A percentile compares a stretch with the other conserved stretches of the same genome.
phyloP scores from a whole-genome alignment of 2,329 filamentous ascomycete species.

The Alternaria dauci region DNA sequence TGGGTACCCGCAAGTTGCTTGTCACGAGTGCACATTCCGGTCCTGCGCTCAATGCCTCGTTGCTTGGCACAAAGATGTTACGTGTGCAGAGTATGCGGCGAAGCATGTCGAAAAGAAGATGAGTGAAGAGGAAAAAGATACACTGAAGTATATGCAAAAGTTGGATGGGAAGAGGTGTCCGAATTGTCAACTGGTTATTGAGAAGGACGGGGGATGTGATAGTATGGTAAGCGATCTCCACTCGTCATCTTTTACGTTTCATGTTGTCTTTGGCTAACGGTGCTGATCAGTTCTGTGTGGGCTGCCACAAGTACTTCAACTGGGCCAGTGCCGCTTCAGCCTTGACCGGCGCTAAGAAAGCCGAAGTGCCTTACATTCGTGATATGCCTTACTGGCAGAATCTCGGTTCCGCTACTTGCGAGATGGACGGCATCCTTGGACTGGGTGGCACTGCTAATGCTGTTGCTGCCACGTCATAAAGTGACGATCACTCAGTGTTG shows the following conservation, averaged over 20 bases:
- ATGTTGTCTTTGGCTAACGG: not conserved
- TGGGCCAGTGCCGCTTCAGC: constrained; percentile 36
- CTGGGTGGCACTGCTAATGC: not conserved
- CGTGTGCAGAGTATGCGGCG: constrained; percentile 34
- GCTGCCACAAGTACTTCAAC: constrained; percentile 38
- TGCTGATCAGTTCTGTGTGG: constrained; percentile 19
- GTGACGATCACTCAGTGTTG: not conserved
- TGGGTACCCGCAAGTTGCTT: constrained; percentile 40
- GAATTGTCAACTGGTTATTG: constrained; percentile 42
- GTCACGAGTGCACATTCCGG: constrained; percentile 27
- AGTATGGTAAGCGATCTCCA: constrained; percentile 20
- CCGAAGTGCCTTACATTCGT: constrained; percentile 7
- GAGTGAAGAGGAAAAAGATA: constrained; percentile 32
- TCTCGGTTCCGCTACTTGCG: not conserved
- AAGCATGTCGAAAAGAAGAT: constrained; percentile 30
- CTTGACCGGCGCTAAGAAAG: constrained; percentile 30
- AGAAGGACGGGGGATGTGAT: constrained; percentile 42
- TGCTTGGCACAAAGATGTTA: constrained; percentile 36
- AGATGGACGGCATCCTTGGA: constrained; percentile 1
- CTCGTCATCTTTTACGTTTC: not conserved
- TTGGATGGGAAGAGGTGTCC: constrained; percentile 41
- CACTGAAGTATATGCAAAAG: constrained; percentile 33
- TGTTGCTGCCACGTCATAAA: constrained; percentile 3
- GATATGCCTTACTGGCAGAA: constrained; percentile 1
- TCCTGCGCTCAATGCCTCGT: constrained; percentile 33